Base-by-base conservation (phyloP, 1,284 basidiomycete species). In the Ustilago esculenta region DNA sequence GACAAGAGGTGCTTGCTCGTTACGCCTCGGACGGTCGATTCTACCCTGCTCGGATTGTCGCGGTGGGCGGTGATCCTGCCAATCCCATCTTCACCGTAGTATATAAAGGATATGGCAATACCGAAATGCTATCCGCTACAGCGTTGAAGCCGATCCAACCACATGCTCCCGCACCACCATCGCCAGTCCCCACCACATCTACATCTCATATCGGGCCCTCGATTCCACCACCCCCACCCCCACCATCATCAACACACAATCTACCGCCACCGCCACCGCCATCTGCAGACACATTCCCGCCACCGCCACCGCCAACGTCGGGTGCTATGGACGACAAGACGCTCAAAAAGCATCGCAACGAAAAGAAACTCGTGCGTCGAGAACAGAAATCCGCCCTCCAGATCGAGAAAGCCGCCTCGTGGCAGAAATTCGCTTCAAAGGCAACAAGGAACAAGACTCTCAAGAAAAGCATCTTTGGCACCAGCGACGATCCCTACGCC, bases 401-500 rank as follows among this genome's bases (percentile, higher is more conserved):
- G 83, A 87, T 86, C 46, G 87, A 87, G 59, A 95, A 95, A 84
- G 92, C 97, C 85, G 88, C 87, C 68, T 90, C 89, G 18, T 98
- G 95, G 95, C 92, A 97, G 84, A 94, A 92, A 84, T 98, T 98
- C 85, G 91, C 94, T 11, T 95, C 94, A 85, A 76, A 79, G 41
- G 73, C 69, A 12, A 58, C 63, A 9, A 73, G 75, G 58, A 98
- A 98, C 85, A 94, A 94, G 91, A 91, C 56, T 20, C 50, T 51
- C 25, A 61, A 59, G 32, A 77, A 72, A 77, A 93, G 91, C 75
- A 95, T 97, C 73, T 98, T 98, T 86, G 91, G 92, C 84, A 98
- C 94, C 4, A 92, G 94, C 12, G 94, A 96, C 75, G 94, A 94
- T 81, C 92, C 93, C 1, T 84, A 92, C 33, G 94, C 94, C 44